Base-by-base conservation (phyloP, 163 green algal species). In the Chlamydomonas reinhardtii region DNA sequence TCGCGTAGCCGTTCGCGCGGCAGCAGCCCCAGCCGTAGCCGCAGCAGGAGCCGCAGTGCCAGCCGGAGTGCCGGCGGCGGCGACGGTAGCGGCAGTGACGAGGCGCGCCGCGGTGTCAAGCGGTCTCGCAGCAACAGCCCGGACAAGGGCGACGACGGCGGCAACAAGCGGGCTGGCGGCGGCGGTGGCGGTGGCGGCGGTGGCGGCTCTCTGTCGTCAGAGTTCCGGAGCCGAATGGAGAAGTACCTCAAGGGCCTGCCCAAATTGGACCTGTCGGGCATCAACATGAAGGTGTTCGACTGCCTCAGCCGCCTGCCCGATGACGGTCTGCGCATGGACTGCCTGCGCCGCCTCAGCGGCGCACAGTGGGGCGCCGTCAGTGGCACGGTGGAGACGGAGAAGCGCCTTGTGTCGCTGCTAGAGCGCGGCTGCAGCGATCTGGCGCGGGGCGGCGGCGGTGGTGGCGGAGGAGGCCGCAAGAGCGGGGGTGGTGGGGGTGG, bases 271-370 rank as follows among this genome's bases (percentile, higher is more conserved):
- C 34, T 85, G 32, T 48, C 25, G 25, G 79, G 79, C 11, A 69
- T 85, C 24, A 54, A 85, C 31, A 70, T 72, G n/a, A 85, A 62
- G 52, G 79, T 78, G 32, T 85, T 85, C 64, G 54, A 85, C 0
- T 85, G 79, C 68, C 79, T 85, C 2, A 54, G 68, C 25, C 52
- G 54, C 24, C 79, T 85, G 22, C 79, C 79, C 12, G 79, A 85
- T n/a, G 79, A 85, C 54, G 52, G 68, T 24, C 52, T 70, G n/a
- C 68, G 79, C 14, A 85, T 85, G 79, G 79, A 85, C 69, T 85
- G 79, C 69, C 66, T 85, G 52, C 79, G 79, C 39, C 79, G 79
- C 4, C 79, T 85, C 22, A 85, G 79, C 34, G 79, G 79, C 34
- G 79, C 77, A 14, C 79, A 85, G 69, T 85, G 79, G 79, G 31